Conservation (phyloP, 2,329 filamentous ascomycete species). For the Ophiostoma quercus region DNA sequence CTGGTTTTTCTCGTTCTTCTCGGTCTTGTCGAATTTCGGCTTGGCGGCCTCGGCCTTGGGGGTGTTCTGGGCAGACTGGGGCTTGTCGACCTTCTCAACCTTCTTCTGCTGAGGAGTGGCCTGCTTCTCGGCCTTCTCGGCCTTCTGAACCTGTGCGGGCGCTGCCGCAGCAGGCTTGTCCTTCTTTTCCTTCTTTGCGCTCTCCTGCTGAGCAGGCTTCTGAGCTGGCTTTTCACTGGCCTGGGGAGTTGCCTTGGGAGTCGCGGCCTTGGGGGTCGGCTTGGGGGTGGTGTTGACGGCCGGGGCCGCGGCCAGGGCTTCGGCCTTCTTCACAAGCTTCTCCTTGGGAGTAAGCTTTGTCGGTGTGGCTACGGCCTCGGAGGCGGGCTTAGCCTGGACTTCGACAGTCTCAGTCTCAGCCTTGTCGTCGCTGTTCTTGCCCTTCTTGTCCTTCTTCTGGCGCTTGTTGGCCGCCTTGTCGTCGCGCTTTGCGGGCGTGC, state of each 20-base stretch:
- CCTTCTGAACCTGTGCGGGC: not conserved
- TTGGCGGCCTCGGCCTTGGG: not conserved
- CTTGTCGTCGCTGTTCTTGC: slow-evolving; percentile 26
- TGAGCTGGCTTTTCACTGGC: slow-evolving; percentile 20
- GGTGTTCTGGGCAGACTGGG: not conserved
- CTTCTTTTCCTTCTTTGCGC: slow-evolving; percentile 20
- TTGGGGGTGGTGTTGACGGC: not conserved
- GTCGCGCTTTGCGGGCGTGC: slow-evolving; percentile 33
- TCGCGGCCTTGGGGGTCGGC: not conserved
- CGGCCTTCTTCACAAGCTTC: slow-evolving; percentile 24
- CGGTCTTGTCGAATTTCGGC: slow-evolving; percentile 22
- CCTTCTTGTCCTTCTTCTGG: slow-evolving; percentile 29
- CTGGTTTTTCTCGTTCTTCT: not conserved
- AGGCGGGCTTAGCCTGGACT: not conserved
- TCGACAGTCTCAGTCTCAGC: slow-evolving; percentile 7
- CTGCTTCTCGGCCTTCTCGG: not conserved
- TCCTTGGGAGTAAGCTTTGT: slow-evolving; percentile 26
- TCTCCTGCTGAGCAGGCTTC: slow-evolving; percentile 4
- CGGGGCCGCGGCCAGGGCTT: not conserved
- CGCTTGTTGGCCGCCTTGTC: slow-evolving; percentile 23
- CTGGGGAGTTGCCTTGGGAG: not conserved
- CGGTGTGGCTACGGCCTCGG: not conserved
- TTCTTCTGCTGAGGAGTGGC: not conserved
- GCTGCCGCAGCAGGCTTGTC: slow-evolving; percentile 5
- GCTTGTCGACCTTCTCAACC: not conserved